Evolutionary conservation across 441 rosid species (phyloP).

Genomic region (Viola pubescens): DNA sequence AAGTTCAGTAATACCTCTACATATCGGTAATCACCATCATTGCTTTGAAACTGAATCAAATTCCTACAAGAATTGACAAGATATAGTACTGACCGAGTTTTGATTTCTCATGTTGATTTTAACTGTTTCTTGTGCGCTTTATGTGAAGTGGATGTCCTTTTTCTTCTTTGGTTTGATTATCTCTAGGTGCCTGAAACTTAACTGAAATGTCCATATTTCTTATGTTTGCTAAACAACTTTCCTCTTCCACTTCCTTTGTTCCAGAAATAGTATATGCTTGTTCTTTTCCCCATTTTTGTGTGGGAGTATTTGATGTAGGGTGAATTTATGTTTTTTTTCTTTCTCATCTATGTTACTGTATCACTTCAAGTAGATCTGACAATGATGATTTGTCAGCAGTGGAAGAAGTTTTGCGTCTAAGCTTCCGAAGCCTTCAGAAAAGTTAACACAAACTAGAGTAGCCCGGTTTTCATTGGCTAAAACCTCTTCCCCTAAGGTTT

Average conservation of each 20-base stretch:
- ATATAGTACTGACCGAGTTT: no score
- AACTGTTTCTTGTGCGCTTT: neutral
- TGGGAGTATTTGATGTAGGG: no score
- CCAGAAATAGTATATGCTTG: no score
- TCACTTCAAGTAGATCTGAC: neutral
- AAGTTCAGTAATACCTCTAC: no score
- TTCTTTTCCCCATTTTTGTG: no score
- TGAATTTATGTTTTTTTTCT: no score
- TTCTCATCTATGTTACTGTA: no score
- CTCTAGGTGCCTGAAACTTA: neutral
- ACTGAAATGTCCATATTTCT: neutral
- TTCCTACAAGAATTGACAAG: neutral
- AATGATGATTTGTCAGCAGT: slow-evolving; percentile 16
- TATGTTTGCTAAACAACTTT: no score
- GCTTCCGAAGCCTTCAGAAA: slow-evolving; percentile 55
- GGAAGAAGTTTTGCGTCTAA: slow-evolving; percentile 41
- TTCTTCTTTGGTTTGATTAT: neutral
- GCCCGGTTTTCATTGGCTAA: slow-evolving; percentile 44
- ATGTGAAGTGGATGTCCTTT: neutral
- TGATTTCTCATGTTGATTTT: no score
- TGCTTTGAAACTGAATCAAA: neutral
- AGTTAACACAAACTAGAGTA: slow-evolving; percentile 35
- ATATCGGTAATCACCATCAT: no score
- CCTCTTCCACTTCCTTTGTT: no score
- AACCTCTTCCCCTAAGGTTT: slow-evolving; percentile 15